phyloP scores from a whole-genome alignment of 2,329 filamentous ascomycete genomes.

The Aspergillus floridensis region DNA sequence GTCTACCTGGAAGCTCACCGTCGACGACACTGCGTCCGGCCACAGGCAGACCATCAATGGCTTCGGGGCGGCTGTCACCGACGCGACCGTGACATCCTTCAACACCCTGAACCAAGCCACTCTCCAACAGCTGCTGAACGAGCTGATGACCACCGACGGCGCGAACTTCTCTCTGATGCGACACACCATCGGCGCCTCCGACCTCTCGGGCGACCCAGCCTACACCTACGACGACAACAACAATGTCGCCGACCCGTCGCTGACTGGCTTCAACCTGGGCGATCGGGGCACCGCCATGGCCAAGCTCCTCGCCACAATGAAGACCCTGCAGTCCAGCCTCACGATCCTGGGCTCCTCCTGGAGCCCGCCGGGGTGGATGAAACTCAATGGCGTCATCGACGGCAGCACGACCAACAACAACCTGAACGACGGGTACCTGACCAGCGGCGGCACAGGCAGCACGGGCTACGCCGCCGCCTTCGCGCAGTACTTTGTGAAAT shows the following conservation, averaged over 20 bases:
- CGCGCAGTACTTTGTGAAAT: constrained; percentile 38
- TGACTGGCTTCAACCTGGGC: constrained; percentile 33
- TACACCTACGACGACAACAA: constrained; percentile 43
- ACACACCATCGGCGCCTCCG: constrained; percentile 40
- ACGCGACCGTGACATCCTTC: constrained; percentile 37
- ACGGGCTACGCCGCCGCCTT: constrained; percentile 32
- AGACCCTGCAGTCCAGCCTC: constrained; percentile 32
- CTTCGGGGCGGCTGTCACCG: constrained; percentile 41
- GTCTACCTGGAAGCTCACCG: constrained; percentile 26
- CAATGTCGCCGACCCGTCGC: constrained; percentile 29
- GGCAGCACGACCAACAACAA: constrained; percentile 32
- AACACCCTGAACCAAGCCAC: constrained; percentile 29
- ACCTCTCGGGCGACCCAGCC: constrained; percentile 32
- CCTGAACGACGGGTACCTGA: constrained; percentile 29
- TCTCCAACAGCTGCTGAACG: constrained; percentile 31
- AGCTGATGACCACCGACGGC: constrained; percentile 34
- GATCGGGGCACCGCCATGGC: constrained; percentile 39
- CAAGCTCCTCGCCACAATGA: constrained; percentile 37
- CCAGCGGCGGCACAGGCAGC: constrained; percentile 26
- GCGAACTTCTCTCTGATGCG: constrained; percentile 41
- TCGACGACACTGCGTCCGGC: constrained; percentile 27
- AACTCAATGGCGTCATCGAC: constrained; percentile 36
- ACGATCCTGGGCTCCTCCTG: constrained; percentile 39
- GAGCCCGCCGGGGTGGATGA: constrained; percentile 43
- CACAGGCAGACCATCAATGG: constrained; percentile 32